Base-by-base conservation (phyloP, 2,329 filamentous ascomycete species). In the Cadophora sp. region DNA sequence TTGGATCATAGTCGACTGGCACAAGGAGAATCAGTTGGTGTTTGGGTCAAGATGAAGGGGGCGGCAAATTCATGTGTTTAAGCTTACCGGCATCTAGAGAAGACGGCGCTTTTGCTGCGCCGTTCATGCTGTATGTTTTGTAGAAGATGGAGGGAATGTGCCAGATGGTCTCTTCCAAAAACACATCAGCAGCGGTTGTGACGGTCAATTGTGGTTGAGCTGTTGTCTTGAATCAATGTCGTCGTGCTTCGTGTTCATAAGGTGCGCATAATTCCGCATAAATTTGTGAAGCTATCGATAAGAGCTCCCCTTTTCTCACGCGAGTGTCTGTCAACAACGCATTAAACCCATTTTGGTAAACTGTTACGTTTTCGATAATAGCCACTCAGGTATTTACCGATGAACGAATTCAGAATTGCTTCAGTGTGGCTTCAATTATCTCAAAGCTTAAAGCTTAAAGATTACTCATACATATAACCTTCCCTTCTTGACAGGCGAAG, bases 1-100 rank as follows among this genome's bases (percentile, higher is more conserved):
- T 91, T 63, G 96, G 94, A 78, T 98, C 91, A 82, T 97, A 98
- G 79, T 97, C 90, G 79, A 86, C 89, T 91, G 71, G 41, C 33
- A 18, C 24, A 55, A 60, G 45, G 30, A 56, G 51, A 22, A 58
- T 74, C 51, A 75, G 66, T 68, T 60, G 48, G 55, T 20, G 48
- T 33, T 61, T 67, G 33, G 53, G 48, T 20, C 9, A n/a, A 66
- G 39, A 48, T 48, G 39, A 36, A 56, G 14, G 53, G 47, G 55
- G 27, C 16, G 20, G 11, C 33, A 58, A 16, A n/a, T 58, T 45
- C 24, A 30, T 20, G 18, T 45, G n/a, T 63, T 51, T 45, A 63
- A 64, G 64, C 71, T 71, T 75, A 78, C 76, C 73, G 68, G 74
- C 73, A 77, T 78, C 76, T 64, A 78, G 68, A 27, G 76, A 76